Percentiles rank a stretch among this genome's conserved stretches.
Conservation (phyloP, 225 moss, liverwort and hornwort genomes). For the Rhytidiadelphus loreus region DNA sequence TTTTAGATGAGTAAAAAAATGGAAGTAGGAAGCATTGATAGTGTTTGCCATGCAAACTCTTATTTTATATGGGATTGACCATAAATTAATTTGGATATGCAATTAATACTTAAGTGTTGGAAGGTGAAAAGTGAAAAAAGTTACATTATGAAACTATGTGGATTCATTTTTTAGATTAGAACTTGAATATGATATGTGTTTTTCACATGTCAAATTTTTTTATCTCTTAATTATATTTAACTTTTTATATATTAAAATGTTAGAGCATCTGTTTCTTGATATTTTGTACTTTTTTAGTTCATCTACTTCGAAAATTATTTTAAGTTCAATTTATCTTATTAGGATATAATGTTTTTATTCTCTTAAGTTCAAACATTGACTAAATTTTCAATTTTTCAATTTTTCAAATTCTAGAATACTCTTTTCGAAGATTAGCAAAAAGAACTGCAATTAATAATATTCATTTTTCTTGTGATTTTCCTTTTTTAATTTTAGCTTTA, state of each 20-base stretch:
- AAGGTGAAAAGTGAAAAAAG: background rate
- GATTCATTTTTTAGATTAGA: background rate
- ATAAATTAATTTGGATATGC: background rate
- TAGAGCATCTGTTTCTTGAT: background rate
- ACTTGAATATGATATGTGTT: background rate
- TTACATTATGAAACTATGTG: background rate
- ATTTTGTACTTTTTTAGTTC: background rate
- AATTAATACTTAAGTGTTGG: background rate
- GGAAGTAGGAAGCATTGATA: background rate
- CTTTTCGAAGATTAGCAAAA: background rate
- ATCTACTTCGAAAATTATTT: background rate
- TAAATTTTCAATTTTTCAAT: background rate
- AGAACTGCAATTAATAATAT: too few relatives aligned
- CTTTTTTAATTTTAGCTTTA: background rate
- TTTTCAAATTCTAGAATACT: background rate
- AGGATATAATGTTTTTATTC: background rate
- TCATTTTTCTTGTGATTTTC: background rate
- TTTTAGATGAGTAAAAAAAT: background rate
- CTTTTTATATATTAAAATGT: background rate
- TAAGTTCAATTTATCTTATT: background rate
- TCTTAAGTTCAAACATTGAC: background rate
- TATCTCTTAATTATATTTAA: background rate
- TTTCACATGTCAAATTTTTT: background rate
- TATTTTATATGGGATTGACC: background rate
- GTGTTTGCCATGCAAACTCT: background rate